Conservation (phyloP, 164 flowering plant genomes). For the Piper betle region DNA sequence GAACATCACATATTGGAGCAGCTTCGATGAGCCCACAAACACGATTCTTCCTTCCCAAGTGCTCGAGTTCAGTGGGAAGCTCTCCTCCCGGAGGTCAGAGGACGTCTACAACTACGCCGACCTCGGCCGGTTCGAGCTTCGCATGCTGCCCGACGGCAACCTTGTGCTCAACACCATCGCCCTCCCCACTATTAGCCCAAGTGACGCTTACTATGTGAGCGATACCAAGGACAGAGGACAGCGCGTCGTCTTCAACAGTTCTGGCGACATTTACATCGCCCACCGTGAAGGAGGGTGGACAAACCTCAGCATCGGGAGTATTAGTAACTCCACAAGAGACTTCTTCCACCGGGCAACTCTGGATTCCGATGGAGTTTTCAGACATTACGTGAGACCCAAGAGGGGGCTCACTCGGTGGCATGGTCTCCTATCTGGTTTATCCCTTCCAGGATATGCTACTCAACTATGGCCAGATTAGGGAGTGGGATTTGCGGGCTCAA, state of each 20-base stretch:
- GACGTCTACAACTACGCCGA: constrained; percentile 12
- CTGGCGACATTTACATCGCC: constrained; percentile 20
- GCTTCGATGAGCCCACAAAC: constrained; percentile 16
- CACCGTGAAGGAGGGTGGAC: constrained; percentile 6
- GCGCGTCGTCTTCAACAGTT: constrained; percentile 22
- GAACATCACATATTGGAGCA: constrained; percentile 1
- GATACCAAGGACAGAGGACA: constrained; percentile 5
- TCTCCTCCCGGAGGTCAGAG: constrained; percentile 14
- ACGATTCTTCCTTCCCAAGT: constrained; percentile 34
- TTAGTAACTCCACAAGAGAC: constrained; percentile 6
- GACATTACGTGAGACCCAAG: constrained; percentile 21
- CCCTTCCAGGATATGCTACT: constrained; percentile 13
- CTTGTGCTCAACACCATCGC: constrained; percentile 17
- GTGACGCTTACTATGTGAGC: constrained; percentile 10
- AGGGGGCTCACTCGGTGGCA: background rate
- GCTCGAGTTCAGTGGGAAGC: constrained; percentile 1
- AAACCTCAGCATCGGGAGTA: constrained; percentile 3
- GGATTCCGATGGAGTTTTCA: constrained; percentile 37
- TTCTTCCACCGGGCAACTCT: constrained; percentile 20
- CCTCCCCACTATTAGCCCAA: constrained; percentile 1
- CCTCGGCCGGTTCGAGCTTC: constrained; percentile 21
- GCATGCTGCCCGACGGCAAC: constrained; percentile 20
- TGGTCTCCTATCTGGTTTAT: constrained; percentile 8
- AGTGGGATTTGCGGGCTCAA: constrained; percentile 32
- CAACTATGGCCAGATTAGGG: background rate